Evolutionary conservation across 805 yeast genomes (phyloP), one percentile per base, ranked within the genome.

Genomic region (Metahyphopichia silvanorum): DNA sequence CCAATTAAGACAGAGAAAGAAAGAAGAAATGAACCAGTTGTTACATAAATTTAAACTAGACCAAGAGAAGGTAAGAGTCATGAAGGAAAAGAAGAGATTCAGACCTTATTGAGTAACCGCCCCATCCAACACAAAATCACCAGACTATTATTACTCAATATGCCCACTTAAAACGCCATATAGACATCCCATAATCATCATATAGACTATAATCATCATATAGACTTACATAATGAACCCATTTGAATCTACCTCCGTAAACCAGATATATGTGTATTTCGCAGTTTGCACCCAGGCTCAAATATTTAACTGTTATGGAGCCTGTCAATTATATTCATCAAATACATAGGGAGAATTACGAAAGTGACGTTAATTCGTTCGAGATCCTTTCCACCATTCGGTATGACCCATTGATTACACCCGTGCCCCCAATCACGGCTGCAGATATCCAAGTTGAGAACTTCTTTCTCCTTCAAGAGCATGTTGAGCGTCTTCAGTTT

Each of bases 1-100:
- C 77, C 99, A 93, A 66, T 76, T 93, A 46, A 80, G 99, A 60
- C 96, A 93, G 57, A 76, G 78, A 51, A 91, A 89, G 74, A 93
- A 93, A 69, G 77, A 74, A 42, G 96, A 91, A 59, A 87, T 93
- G 86, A 86, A 86, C 53, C 88, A 86, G 34, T 67, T 93, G 52
- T 69, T 93, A 53, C 68, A 60, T 36, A 86, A 88, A 55, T 93
- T 89, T 65, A 87, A 86, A 57, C 79, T 79, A 40, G 99, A 93
- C 60, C 97, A 93, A 64, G 91, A 82, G 47, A 80, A 80, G 57
- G 85, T 93, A 33, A 76, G 74, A 45, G 60, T 72, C 39, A 79
- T 93, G 81, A 86, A 75, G 55, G 88, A 84, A 44, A 82, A 77
- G 69, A 82, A 82, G 55, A 77, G 80, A 52, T 89, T 91, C 62